Base-by-base conservation (phyloP, 2,329 filamentous ascomycete species). In the Scleromitrula shiraiana region DNA sequence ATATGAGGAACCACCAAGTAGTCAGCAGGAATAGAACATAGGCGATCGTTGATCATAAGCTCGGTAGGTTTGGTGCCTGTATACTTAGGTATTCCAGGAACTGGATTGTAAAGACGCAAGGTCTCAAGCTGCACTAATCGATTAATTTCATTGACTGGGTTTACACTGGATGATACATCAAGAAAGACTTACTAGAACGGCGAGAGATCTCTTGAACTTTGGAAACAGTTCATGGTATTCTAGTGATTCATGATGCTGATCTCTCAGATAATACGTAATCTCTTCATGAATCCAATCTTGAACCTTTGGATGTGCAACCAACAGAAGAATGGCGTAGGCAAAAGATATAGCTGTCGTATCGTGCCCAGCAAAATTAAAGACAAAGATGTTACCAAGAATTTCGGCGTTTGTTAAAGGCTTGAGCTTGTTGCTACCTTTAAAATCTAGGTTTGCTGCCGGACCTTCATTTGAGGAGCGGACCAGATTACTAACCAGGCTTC, bases 81-180 rank as follows among this genome's bases (percentile, higher is more conserved):
- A 24, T 46, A 59, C 59, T 81, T 81, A 7, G 76, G 75, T 30
- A 80, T 76, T 41, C 68, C 69, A 48, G 73, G 62, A 24, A 78
- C 70, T 0, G 76, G 75, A 5, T 72, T 71, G 14, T 77, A 64
- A 9, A 80, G 59, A 30, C 77, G 71, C 9, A 80, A 66, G 35
- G 73, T 70, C 53, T 74, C 71, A 22, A 64, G 59, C 55, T 57
- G 19, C n/a, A 36, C 17, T 15, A 17, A 14, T 6, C 10, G 12
- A 24, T 49, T 12, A 49, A 15, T 7, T 14, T 10, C n/a, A 2
- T 15, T 41, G 7, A 7, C 4, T 12, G 7, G 17, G 29, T 37
- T 7, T 29, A 17, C 4, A 3, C 7, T 7, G 2, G 10, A 20
- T 10, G n/a, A 6, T 32, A 12, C n/a, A 33, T 7, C 7, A 5